A percentile compares a stretch with the other conserved stretches of the same genome.
These are phyloP conservation scores for Galeopsis tetrahit DNA, from an alignment of 257 asterid genomes.

Conservation along the genomic window DNA sequence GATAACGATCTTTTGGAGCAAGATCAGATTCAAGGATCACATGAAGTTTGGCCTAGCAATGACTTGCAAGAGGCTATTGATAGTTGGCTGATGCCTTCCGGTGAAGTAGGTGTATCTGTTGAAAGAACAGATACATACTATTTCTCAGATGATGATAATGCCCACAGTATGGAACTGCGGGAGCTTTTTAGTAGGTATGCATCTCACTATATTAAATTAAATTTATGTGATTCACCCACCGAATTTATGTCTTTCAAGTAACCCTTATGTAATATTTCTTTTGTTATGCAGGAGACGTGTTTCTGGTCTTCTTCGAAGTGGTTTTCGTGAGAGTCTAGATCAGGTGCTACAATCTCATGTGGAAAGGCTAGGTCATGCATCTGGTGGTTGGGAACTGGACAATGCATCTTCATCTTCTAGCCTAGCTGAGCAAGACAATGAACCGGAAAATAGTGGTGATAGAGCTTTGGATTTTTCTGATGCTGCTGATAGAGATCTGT, in stretches of 20 bases:
- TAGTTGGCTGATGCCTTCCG: slow-evolving; percentile 73
- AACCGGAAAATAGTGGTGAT: slow-evolving; percentile 43
- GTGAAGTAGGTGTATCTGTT: slow-evolving; percentile 49
- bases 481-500: slow-evolving; percentile 43
- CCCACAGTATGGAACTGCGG: slow-evolving; percentile 68
- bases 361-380: slow-evolving; percentile 68
- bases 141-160: slow-evolving; percentile 69
- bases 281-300: slow-evolving; percentile 71
- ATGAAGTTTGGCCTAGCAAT: slow-evolving; percentile 59
- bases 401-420: slow-evolving; percentile 53
- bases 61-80: slow-evolving; percentile 70
- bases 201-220: not conserved
- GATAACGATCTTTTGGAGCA: slow-evolving; percentile 43
- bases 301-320: slow-evolving; percentile 84
- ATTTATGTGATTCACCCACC: not conserved
- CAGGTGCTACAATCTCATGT: slow-evolving; percentile 80
- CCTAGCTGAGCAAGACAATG: slow-evolving; percentile 49
- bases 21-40: slow-evolving; percentile 56
- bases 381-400: slow-evolving; percentile 69
- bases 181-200: slow-evolving; percentile 86
- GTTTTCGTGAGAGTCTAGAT: slow-evolving; percentile 83
- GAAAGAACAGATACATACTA: slow-evolving; percentile 53
- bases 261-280: slow-evolving; percentile 4
- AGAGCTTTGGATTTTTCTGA: slow-evolving; percentile 41
- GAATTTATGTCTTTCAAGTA: not conserved